Evolutionary conservation across 805 yeast genomes (phyloP).

Genomic region (Yarrowia divulgata): DNA sequence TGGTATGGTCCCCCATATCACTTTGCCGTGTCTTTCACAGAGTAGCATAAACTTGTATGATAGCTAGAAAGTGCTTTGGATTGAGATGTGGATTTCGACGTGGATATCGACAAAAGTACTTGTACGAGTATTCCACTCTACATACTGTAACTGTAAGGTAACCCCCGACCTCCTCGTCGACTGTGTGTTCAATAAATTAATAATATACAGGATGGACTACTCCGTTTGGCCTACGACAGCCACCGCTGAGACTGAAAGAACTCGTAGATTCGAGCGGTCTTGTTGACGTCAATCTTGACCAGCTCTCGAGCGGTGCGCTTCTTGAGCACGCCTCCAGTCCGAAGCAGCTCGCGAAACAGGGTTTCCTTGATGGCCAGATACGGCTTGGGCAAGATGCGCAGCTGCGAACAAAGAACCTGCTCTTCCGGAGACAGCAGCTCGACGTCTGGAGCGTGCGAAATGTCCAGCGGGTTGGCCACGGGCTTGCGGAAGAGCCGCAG

Average conservation of each 20-base stretch:
- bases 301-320: constrained; percentile 86
- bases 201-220: constrained; percentile 37
- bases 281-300: constrained; percentile 82
- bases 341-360: constrained; percentile 82
- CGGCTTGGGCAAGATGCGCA: constrained; percentile 90
- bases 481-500: constrained; percentile 47
- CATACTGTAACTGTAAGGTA: too few species aligned
- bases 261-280: constrained; percentile 87
- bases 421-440: constrained; percentile 87
- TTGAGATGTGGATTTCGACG: too few species aligned
- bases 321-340: constrained; percentile 83
- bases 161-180: too few species aligned
- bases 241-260: constrained; percentile 93
- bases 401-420: constrained; percentile 78
- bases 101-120: too few species aligned
- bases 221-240: too few species aligned
- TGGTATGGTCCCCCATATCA: too few species aligned
- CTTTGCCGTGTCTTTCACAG: too few species aligned
- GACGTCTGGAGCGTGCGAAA: constrained; percentile 74
- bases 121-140: too few species aligned
- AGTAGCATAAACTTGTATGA: too few species aligned
- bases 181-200: constrained; percentile 37
- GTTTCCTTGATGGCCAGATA: constrained; percentile 91
- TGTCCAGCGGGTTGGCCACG: constrained; percentile 51
- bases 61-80: too few species aligned